phyloP scores from a whole-genome alignment of 2,329 filamentous ascomycete species.

The Massarina eburnea region DNA sequence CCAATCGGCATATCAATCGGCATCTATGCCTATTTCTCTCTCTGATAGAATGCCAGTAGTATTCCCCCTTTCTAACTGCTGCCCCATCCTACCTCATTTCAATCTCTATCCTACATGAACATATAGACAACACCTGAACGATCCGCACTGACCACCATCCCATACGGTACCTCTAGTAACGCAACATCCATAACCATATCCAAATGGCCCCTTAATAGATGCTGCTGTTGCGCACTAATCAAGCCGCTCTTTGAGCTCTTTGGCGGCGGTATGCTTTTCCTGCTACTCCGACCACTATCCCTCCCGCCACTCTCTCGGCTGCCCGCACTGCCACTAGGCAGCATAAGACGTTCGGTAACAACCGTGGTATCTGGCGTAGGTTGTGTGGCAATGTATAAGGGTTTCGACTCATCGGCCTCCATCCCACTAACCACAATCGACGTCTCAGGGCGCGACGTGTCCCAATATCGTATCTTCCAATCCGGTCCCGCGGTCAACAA shows the following conservation, averaged over 20 bases:
- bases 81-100: too few species aligned
- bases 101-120: constrained; percentile 63
- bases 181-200: constrained; percentile 87
- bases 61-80: too few species aligned
- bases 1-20: too few species aligned
- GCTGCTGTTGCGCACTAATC: constrained; percentile 90
- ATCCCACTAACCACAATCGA: constrained; percentile 81
- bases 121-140: constrained; percentile 87
- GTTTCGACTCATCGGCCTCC: constrained; percentile 67
- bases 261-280: constrained; percentile 31
- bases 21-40: too few species aligned
- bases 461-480: constrained; percentile 92
- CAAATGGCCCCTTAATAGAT: constrained; percentile 80
- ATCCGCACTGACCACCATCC: constrained; percentile 90
- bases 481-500: constrained; percentile 87
- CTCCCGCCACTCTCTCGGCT: constrained; percentile 24
- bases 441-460: constrained; percentile 74
- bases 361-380: constrained; percentile 46
- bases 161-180: constrained; percentile 85
- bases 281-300: constrained; percentile 36
- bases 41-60: too few species aligned
- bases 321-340: constrained; percentile 13
- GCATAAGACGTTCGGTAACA: constrained; percentile 40
- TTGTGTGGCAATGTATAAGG: constrained; percentile 60
- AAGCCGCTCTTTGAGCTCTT: constrained; percentile 74